Evolutionary conservation across 1,284 basidiomycete genomes (phyloP).

Genomic region (Naganishia cerealis): DNA sequence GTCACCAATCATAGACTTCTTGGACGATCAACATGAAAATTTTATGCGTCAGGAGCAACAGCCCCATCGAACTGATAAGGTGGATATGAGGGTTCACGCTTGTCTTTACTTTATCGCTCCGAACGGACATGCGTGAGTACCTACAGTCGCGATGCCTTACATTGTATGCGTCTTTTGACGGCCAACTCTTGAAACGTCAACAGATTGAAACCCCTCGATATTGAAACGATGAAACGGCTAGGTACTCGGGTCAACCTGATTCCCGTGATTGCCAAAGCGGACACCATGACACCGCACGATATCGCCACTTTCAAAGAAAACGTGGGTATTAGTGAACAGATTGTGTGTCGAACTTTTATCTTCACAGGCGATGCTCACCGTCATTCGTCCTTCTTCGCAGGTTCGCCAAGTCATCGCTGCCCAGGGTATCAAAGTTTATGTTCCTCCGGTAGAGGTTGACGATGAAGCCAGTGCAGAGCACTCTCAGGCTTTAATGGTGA

Average conservation of each 20-base stretch:
- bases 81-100: constrained; percentile 91
- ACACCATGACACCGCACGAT: constrained; percentile 92
- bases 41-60: constrained; percentile 99
- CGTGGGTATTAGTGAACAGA: constrained; percentile 57
- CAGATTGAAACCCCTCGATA: constrained; percentile 94
- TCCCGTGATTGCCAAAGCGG: constrained; percentile 95
- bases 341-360: neutral
- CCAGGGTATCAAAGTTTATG: constrained; percentile 92
- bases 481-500: constrained; percentile 70
- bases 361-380: neutral
- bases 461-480: constrained; percentile 86
- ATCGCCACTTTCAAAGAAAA: constrained; percentile 88
- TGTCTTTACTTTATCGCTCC: constrained; percentile 97
- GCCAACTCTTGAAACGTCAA: neutral
- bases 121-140: constrained; percentile 85
- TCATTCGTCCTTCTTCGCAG: constrained; percentile 50
- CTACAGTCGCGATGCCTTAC: no score
- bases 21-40: constrained; percentile 98
- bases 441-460: constrained; percentile 86
- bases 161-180: neutral
- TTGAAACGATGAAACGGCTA: constrained; percentile 98
- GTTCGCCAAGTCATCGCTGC: constrained; percentile 86
- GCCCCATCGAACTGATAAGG: constrained; percentile 87
- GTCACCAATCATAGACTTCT: constrained; percentile 97
- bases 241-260: constrained; percentile 95